Evolutionary conservation across 305 asterid species (phyloP), one percentile per base, ranked within the genome.

Genomic region (Fraxinus ornus): DNA sequence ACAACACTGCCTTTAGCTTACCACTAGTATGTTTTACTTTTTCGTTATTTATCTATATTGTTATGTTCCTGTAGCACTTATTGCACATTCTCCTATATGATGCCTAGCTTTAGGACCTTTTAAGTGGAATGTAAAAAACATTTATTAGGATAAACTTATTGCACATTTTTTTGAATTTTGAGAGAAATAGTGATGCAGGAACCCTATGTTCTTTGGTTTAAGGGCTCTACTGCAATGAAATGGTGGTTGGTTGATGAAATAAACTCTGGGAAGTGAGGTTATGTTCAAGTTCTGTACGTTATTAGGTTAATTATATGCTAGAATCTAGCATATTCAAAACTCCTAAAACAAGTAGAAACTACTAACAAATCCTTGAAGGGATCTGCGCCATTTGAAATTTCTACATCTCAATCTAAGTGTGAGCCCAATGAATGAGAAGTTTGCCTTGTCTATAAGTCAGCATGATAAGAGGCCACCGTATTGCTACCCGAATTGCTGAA

Each of bases 1-100:
- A 93, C 62, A 97, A 98, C 89, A 97, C 99, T 15, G 98, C 99
- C 84, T 97, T 93, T 87, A 93, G 99, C 93, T 90, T 97, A 81
- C 98, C 99, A 33, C 99, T 93, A 91, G 99, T 93, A 89, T 80
- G 79, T 81, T 76, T 83, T 85, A 73, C 35, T 76, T 64, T 77
- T 47, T 75, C 49, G 37, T 0, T 26, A 26, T 74, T 62, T 22
- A 28, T 24, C 77, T 21, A 57, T 47, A 12, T 39, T 2, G 33
- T 30, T 30, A 30, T 30, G 33, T 30, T 30, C 2, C 33, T 30
- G 26, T 33, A n/a, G 76, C 49, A 76, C 55, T 78, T 5, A 30
- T 9, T 64, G 49, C 62, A 9, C 15, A 19, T 75, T 77, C 39
- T 76, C 81, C 35, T 19, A 35, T 35, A 35, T 35, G 39, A 35